phyloP scores from a whole-genome alignment of 345 rosid species.

The Lepidium sativum region DNA sequence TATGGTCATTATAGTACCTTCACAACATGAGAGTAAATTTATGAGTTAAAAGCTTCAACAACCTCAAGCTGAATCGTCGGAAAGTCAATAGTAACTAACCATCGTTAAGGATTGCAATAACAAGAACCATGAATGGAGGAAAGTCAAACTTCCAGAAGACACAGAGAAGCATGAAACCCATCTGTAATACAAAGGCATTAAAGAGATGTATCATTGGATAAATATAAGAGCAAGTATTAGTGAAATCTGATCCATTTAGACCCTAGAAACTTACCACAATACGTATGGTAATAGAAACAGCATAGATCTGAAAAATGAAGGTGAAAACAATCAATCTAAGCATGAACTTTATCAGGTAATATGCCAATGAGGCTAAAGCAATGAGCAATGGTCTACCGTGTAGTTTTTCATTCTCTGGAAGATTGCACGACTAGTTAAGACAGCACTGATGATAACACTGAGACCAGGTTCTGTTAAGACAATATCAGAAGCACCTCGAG shows the following conservation, averaged over 20 bases:
- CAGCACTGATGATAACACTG: slow-evolving; percentile 56
- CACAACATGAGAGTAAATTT: not conserved
- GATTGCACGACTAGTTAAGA: slow-evolving; percentile 56
- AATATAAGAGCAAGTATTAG: not conserved
- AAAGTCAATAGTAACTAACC: slow-evolving; percentile 27
- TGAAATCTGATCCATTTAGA: not conserved
- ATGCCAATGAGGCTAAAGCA: not conserved
- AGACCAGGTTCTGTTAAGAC: slow-evolving; percentile 59
- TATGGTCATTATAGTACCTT: slow-evolving; percentile 62
- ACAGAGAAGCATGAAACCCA: slow-evolving; percentile 51
- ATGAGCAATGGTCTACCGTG: slow-evolving; percentile 27
- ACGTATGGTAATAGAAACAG: slow-evolving; percentile 62
- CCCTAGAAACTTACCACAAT: slow-evolving; percentile 41
- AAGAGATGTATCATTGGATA: not conserved
- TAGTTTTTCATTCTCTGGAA: slow-evolving; percentile 65
- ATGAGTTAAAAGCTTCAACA: not conserved
- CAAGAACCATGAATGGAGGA: slow-evolving; percentile 69
- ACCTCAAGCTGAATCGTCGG: not conserved
- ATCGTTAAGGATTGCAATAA: slow-evolving; percentile 57
- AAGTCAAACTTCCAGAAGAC: slow-evolving; percentile 58
- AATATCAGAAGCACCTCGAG: slow-evolving; percentile 54
- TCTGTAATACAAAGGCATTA: slow-evolving; percentile 26
- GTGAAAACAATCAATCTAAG: not conserved
- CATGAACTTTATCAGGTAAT: not conserved
- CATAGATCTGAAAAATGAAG: slow-evolving; percentile 40